These are phyloP conservation scores for Amphibolis antarctica DNA, from an alignment of 106 monocot genomes.

Conservation along the genomic window DNA sequence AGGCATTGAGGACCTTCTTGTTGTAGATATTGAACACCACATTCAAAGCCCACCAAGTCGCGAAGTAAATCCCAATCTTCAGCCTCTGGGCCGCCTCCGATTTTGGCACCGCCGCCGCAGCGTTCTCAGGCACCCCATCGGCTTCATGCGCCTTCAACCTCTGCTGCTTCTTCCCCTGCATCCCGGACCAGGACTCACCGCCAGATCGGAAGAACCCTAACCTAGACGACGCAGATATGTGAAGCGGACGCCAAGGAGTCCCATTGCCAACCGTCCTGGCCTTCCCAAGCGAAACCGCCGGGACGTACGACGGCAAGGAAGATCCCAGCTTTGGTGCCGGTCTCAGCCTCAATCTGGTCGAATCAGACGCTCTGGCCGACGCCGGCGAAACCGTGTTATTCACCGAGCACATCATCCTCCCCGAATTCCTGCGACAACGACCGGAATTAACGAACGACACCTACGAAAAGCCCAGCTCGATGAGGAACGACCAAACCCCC, in stretches of 20 bases:
- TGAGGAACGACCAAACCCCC: no score
- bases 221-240: conserved; percentile 3
- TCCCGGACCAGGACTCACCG: not conserved
- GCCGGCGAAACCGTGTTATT: conserved; percentile 18
- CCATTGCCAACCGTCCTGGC: not conserved
- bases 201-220: conserved; percentile 6
- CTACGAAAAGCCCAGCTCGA: no score
- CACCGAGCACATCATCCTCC: conserved; percentile 20
- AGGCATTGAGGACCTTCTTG: conserved; percentile 95
- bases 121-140: not conserved
- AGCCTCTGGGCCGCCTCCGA: conserved; percentile 41
- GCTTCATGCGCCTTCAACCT: not conserved
- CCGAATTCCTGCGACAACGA: no score
- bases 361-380: conserved; percentile 3
- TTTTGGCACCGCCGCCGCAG: conserved; percentile 6
- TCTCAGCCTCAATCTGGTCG: conserved; percentile 4
- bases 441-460: no score
- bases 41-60: conserved; percentile 95
- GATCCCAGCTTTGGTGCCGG: not conserved
- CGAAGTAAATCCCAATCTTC: conserved; percentile 89
- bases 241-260: conserved; percentile 9
- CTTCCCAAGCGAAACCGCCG: not conserved
- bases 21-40: conserved; percentile 99
- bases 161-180: not conserved
- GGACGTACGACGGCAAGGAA: not conserved